Base-by-base conservation (phyloP, 2,329 filamentous ascomycete genomes). In the Trichoderma afroharzianum region DNA sequence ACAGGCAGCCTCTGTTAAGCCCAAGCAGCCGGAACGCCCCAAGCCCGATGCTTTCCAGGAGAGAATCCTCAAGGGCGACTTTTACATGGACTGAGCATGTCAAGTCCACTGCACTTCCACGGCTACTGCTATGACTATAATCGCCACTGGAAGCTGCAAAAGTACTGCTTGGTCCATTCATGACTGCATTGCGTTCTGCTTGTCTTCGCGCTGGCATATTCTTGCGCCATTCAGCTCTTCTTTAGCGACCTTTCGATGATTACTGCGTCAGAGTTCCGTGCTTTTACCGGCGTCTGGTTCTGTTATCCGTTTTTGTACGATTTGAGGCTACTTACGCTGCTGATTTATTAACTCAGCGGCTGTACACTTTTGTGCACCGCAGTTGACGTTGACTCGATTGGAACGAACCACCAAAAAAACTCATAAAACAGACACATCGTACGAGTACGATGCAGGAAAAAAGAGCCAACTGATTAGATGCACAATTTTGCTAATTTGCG, bases 31-130 rank as follows among this genome's bases (percentile, higher is more conserved):
- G 63, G 82, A 85, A 77, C 84, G 86, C 47, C 86, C 86, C 75
- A 97, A 95, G 85, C 95, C 95, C 33, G 96, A 99, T 83, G 92
- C 92, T 74, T 96, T 98, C 84, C 95, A 98, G 82, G 96, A 99
- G 87, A 90, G 97, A 76, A 98, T 99, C 77, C 87, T 99, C 76
- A 96, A 97, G 84, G 96, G 95, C 59, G 96, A 99, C 79, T 98
- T 99, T 78, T 96, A 96, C 85, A 98, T 98, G 94, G 95, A 98
- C 79, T 97, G 86, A 69, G 28, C 9, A 30, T 53, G 28, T 11
- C 57, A 28, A 21, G 36, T 18, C 12, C 50, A 21, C 24, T 26
- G 36, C 55, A 28, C 26, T n/a, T 50, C 28, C 21, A 26, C 57
- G 7, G 55, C 57, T 39, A 30, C n/a, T n/a, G n/a, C 26, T 24